A percentile compares a stretch with the other conserved stretches of the same genome.
These are phyloP conservation scores for Azolla pinnata DNA, from an alignment of 75 land plant genomes.

Conservation along the genomic window DNA sequence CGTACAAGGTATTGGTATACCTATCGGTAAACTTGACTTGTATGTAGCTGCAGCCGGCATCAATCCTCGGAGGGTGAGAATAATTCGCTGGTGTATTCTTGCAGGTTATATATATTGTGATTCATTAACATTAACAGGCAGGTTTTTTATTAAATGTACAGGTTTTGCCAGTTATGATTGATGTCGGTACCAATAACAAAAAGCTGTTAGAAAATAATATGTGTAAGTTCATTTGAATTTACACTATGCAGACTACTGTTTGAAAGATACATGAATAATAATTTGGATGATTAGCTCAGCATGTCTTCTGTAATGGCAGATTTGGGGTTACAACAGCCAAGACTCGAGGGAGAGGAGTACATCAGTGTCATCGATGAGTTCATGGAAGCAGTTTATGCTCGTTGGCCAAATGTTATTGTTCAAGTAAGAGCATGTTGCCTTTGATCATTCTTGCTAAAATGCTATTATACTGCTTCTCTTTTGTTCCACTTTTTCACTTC, in stretches of 20 bases:
- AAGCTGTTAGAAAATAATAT: constrained; percentile 73
- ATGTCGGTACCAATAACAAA: constrained; percentile 97
- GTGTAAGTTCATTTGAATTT: constrained; percentile 46
- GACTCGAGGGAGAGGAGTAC: constrained; percentile 96
- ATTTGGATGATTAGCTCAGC: too few species aligned
- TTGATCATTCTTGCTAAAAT: background rate
- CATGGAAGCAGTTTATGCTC: constrained; percentile 95
- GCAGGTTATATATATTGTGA: too few species aligned
- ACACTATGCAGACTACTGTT: too few species aligned
- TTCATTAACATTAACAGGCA: too few species aligned
- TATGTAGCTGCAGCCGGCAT: constrained; percentile 99
- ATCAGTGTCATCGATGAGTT: constrained; percentile 85
- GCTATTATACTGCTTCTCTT: background rate
- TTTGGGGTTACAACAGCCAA: constrained; percentile 69
- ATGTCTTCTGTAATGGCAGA: constrained; percentile 30
- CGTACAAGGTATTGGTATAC: constrained; percentile 94
- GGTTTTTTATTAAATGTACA: constrained; percentile 10
- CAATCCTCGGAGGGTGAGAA: constrained; percentile 85
- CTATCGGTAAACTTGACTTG: constrained; percentile 92
- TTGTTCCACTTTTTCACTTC: too few species aligned
- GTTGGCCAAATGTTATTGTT: constrained; percentile 98
- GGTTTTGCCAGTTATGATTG: constrained; percentile 99
- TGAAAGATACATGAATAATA: too few species aligned
- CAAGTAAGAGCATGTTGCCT: constrained; percentile 38
- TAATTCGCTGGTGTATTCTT: background rate